Evolutionary conservation across 306 rosid species (phyloP).

Genomic region (Betula pendula): DNA sequence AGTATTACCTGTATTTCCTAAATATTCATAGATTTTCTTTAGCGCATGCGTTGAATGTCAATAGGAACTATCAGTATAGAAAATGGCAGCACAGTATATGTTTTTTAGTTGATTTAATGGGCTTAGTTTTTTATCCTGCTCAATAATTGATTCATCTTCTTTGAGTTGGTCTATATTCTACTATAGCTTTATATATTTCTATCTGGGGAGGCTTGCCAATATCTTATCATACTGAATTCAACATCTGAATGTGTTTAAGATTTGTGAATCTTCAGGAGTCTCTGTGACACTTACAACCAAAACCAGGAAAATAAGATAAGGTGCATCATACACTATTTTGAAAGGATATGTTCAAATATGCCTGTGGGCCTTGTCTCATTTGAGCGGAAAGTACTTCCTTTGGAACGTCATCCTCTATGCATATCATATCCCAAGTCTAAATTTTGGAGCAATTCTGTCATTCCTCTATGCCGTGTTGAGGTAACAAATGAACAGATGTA

Average conservation of each 20-base stretch:
- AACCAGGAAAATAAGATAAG: slow-evolving; percentile 78
- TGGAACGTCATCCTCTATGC: slow-evolving; percentile 34
- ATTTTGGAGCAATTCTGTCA: slow-evolving; percentile 69
- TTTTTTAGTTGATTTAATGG: not conserved
- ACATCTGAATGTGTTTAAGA: not conserved
- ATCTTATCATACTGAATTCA: not conserved
- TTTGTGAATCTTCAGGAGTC: slow-evolving; percentile 56
- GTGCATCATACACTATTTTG: slow-evolving; percentile 83
- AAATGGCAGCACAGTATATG: not conserved
- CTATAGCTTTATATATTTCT: not conserved
- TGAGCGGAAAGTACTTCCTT: slow-evolving; percentile 87
- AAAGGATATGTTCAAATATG: slow-evolving; percentile 63
- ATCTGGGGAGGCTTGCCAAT: not conserved
- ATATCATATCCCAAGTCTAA: slow-evolving; percentile 57
- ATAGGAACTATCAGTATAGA: not conserved
- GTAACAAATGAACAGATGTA: slow-evolving; percentile 33
- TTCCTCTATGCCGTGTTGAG: slow-evolving; percentile 78
- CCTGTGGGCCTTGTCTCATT: slow-evolving; percentile 75
- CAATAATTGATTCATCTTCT: not conserved
- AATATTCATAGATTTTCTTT: not conserved
- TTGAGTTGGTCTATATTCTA: not conserved
- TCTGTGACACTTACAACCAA: slow-evolving; percentile 50
- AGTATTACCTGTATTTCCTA: not conserved
- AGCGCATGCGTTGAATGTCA: not conserved
- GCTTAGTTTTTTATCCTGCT: not conserved